These are phyloP conservation scores for Phanerochaete sordida DNA, from an alignment of 768 basidiomycete species.

Conservation along the genomic window DNA sequence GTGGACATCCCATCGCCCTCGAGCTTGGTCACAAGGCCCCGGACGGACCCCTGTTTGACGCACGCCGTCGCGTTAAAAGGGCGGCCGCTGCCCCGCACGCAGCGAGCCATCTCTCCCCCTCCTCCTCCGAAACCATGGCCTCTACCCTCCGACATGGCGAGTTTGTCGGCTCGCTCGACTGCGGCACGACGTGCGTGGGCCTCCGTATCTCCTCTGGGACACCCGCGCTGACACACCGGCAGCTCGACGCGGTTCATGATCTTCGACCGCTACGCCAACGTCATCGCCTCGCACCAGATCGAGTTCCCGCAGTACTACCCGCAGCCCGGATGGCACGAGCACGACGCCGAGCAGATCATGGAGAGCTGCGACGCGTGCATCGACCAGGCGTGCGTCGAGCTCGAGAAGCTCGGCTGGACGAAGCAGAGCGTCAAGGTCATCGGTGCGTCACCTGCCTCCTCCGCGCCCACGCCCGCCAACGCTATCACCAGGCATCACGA, in stretches of 20 bases:
- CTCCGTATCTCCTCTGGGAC: background rate
- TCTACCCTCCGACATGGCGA: constrained; percentile 55
- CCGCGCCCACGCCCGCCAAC: background rate
- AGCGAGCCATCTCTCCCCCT: background rate
- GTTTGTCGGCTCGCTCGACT: constrained; percentile 91
- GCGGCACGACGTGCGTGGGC: constrained; percentile 84
- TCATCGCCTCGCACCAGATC: constrained; percentile 83
- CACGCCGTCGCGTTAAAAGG: background rate
- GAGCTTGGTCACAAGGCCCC: background rate
- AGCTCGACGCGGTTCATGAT: constrained; percentile 92
- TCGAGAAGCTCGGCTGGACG: constrained; percentile 75
- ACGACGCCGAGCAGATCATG: constrained; percentile 83
- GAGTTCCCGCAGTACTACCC: constrained; percentile 96
- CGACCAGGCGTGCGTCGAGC: constrained; percentile 58
- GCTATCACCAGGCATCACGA: constrained; percentile 72
- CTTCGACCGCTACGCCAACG: constrained; percentile 83
- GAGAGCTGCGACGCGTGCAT: constrained; percentile 74
- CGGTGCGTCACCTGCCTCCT: constrained; percentile 48
- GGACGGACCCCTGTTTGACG: background rate
- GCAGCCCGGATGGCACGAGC: constrained; percentile 96
- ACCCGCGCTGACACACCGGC: background rate
- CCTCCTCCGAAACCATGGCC: constrained; percentile 22
- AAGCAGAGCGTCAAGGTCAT: constrained; percentile 87
- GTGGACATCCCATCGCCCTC: background rate
- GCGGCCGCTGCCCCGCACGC: background rate